Evolutionary conservation across 2,329 filamentous ascomycete species (phyloP).

Genomic region (Sporothrix mexicana): DNA sequence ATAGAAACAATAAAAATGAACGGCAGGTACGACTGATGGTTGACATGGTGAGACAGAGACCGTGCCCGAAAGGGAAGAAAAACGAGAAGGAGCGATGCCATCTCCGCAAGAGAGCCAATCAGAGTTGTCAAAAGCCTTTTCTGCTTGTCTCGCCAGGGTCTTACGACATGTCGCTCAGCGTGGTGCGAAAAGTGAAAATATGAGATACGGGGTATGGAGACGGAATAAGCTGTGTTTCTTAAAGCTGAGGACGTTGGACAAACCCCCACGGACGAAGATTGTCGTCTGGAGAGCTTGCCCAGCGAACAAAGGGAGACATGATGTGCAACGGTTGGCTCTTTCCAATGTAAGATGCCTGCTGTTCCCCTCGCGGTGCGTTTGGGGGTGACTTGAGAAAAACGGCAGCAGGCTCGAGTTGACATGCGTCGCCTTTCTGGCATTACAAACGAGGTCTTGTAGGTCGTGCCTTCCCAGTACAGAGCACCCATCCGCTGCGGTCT

Average conservation of each 20-base stretch:
- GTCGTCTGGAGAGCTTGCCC: not conserved
- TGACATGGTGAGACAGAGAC: not conserved
- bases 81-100: conserved; percentile 12
- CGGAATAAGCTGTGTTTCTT: not conserved
- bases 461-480: not conserved
- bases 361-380: not conserved
- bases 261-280: conserved; percentile 10
- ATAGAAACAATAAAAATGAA: not conserved
- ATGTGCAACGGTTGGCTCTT: not conserved
- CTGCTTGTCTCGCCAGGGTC: not conserved
- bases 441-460: not conserved
- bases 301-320: not conserved
- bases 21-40: not conserved
- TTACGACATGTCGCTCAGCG: not conserved
- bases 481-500: not conserved
- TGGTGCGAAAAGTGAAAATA: not conserved
- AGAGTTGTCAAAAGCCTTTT: conserved; percentile 9
- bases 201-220: not conserved
- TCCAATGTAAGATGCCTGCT: not conserved
- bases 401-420: conserved; percentile 5
- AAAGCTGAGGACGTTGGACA: not conserved
- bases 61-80: conserved; percentile 6
- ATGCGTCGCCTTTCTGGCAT: not conserved
- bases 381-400: not conserved
- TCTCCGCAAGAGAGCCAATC: conserved; percentile 11